phyloP scores from a whole-genome alignment of 2,329 filamentous ascomycete genomes.

The Periconia digitata region DNA sequence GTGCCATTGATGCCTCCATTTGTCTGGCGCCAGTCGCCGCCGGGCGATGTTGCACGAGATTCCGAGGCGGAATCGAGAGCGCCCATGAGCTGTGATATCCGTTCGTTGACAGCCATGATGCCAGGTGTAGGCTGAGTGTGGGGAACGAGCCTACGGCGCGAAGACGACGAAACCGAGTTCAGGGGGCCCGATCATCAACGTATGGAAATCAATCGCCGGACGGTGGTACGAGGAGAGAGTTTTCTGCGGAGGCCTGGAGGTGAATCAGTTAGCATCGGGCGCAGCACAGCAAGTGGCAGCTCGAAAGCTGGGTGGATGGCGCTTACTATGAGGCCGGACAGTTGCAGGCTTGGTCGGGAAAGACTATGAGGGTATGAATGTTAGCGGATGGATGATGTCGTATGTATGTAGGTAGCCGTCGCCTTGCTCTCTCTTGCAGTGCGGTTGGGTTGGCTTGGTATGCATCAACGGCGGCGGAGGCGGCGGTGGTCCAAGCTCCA shows the following conservation, averaged over 20 bases:
- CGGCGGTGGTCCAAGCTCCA: not conserved
- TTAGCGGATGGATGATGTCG: not conserved
- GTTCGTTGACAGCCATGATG: constrained; percentile 43
- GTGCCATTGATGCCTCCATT: constrained; percentile 52
- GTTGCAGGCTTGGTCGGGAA: not conserved
- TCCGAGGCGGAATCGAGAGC: constrained; percentile 45
- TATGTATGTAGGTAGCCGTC: constrained; percentile 31
- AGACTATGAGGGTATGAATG: not conserved
- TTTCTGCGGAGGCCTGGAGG: constrained; percentile 8
- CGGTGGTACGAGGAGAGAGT: constrained; percentile 6
- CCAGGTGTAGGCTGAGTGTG: constrained; percentile 14
- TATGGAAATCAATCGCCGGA: constrained; percentile 17
- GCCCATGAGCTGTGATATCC: constrained; percentile 47
- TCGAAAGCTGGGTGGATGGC: constrained; percentile 8
- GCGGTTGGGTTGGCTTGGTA: not conserved
- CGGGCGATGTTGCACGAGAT: constrained; percentile 85
- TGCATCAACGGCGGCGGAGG: not conserved
- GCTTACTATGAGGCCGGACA: constrained; percentile 11
- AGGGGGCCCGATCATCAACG: constrained; percentile 27
- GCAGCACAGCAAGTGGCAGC: constrained; percentile 12
- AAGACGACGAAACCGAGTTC: constrained; percentile 8
- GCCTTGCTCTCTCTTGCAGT: constrained; percentile 7
- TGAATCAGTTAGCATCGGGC: constrained; percentile 14
- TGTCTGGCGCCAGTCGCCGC: constrained; percentile 59
- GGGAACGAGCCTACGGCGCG: constrained; percentile 17